Base-by-base conservation (phyloP, 2,329 filamentous ascomycete genomes). In the Paecilomyces variotii region DNA sequence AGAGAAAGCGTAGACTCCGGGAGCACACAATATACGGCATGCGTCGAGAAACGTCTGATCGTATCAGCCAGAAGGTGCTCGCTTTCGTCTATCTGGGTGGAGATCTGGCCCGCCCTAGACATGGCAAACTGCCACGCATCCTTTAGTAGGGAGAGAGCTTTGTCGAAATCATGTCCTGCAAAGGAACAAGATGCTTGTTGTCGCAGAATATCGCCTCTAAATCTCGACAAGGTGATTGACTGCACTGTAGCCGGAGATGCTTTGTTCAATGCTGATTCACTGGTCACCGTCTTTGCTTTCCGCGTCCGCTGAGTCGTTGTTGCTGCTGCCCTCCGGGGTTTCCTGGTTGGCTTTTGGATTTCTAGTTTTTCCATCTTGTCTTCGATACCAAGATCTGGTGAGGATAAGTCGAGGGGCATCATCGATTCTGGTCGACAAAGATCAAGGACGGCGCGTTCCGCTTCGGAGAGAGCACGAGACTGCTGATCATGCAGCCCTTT, bases 1-100 rank as follows among this genome's bases (percentile, higher is more conserved):
- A 93, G 88, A 0, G 91, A 95, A 27, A 97, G 86, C 0, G 91
- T 96, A 0, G 94, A 97, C 67, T 99, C 94, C 53, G 93, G 90
- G 14, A 97, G 82, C 9, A 93, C 89, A 19, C 90, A 95, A 72
- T 93, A 95, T 2, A 94, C 88, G 2, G 92, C 87, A 72, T 96
- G 90, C 3, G 83, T 82, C 11, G 86, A 82, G 78, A 96, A 89
- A 53, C 73, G 65, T 14, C 70, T 68, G 54, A 77, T 71, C n/a
- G 73, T 73, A 56, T 76, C 68, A 1, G 69, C 70, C 19, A 76
- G 66, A 6, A 73, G 62, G 59, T 73, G 67, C 54, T 75, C 71
- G 35, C 70, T 74, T 59, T 71, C 72, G 4, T 68, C 68, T 34
- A 77, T 71, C 28, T 71, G 65, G 10, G 74, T 57, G 3, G 89